Evolutionary conservation across 177 flowering plant genomes (phyloP), one percentile per base, ranked within the genome.

Genomic region (Tripterygium wilfordii): DNA sequence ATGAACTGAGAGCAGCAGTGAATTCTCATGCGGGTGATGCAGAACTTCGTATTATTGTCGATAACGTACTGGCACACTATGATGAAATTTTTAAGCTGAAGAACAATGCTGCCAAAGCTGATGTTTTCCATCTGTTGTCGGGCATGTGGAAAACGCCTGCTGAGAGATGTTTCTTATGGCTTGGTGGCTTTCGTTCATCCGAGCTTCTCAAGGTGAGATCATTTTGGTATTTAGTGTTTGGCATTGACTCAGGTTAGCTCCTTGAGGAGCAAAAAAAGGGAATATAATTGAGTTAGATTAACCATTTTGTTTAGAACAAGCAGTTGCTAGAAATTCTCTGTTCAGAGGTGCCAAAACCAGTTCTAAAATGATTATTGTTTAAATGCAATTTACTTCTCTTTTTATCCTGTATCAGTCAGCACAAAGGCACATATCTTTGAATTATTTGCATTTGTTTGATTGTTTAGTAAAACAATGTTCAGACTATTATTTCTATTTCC

Each of bases 91-190:
- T 77, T 53, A 64, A 74, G 65, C 64, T 80, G 45, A 80, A 80
- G 62, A 60, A 65, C 38, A 64, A 42, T 62, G 87, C 87, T 49
- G 87, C 87, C 23, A 80, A 80, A 59, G 64, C 76, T 42, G 87
- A 80, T 57, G 87, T 80, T 54, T 80, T 80, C 57, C 83, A 80
- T 67, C 37, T 80, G 37, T 51, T 80, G 36, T 80, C 86, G 3
- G 86, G 86, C 53, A 80, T 77, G 83, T 80, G 86, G 86, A 77
- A 67, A 57, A 80, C 83, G 28, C 83, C 87, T 50, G 87, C 83
- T 19, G 87, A 80, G 61, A 66, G 87, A 53, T 80, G 83, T 55
- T 80, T 80, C 33, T 36, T 80, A 50, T 80, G 87, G 87, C 71
- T 80, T 58, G 87, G 87, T 49, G 87, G 87, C 56, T 80, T 80